phyloP scores from a whole-genome alignment of 257 asterid genomes.

The Haberlea rhodopensis region DNA sequence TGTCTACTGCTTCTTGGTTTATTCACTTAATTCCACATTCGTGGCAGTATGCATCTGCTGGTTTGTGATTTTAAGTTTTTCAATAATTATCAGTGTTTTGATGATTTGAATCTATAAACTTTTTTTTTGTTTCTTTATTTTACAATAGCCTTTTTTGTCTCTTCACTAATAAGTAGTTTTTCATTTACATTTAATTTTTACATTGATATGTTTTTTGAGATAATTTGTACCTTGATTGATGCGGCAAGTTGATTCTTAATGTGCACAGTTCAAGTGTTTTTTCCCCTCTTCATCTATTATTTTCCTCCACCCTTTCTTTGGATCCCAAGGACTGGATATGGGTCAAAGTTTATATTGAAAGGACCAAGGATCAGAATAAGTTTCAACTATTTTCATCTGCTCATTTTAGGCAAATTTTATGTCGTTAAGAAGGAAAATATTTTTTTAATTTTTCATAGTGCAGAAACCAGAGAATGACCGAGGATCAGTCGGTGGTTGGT shows the following conservation, averaged over 20 bases:
- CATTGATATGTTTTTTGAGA: conserved; percentile 1
- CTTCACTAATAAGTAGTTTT: conserved; percentile 1
- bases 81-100: background rate
- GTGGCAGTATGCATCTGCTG: background rate
- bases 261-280: background rate
- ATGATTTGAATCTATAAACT: background rate
- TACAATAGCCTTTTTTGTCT: background rate
- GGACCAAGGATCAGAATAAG: background rate
- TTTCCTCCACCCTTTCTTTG: background rate
- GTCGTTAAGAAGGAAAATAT: background rate
- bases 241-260: background rate
- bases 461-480: conserved; percentile 96
- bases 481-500: conserved; percentile 93
- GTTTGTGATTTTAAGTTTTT: conserved; percentile 6
- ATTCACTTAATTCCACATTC: background rate
- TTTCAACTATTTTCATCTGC: background rate
- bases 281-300: background rate
- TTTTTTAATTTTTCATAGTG: conserved; percentile 12
- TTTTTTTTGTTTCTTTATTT: background rate
- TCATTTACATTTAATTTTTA: background rate
- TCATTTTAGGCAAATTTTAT: background rate
- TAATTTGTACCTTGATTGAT: background rate
- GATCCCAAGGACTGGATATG: background rate
- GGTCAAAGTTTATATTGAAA: background rate
- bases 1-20: conserved; percentile 6